Evolutionary conservation across 441 rosid species (phyloP).

Genomic region (Pelargonium citronellum): DNA sequence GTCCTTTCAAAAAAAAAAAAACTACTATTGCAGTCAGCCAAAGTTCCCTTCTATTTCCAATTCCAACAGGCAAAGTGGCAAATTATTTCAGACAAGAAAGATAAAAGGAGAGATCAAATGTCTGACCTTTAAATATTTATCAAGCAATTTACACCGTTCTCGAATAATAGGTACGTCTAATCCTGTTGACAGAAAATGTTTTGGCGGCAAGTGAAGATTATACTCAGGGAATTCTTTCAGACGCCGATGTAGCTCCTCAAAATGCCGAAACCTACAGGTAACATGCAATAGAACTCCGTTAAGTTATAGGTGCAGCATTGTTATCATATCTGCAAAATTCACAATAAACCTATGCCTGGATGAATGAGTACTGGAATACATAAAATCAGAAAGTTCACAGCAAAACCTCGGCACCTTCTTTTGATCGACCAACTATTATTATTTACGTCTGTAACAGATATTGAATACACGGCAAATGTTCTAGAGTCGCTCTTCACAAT

Average conservation of each 20-base stretch:
- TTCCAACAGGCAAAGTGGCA: not conserved
- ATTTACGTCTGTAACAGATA: slow-evolving; percentile 82
- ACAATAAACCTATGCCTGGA: slow-evolving; percentile 2
- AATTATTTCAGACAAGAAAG: slow-evolving; percentile 1
- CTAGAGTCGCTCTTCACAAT: slow-evolving; percentile 85
- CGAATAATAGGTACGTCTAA: slow-evolving; percentile 73
- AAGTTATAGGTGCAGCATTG: not conserved
- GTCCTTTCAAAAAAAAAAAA: too few species aligned
- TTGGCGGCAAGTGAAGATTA: slow-evolving; percentile 93
- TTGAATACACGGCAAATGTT: slow-evolving; percentile 88
- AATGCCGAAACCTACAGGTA: slow-evolving; percentile 80
- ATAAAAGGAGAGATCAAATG: slow-evolving; percentile 20
- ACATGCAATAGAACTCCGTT: slow-evolving; percentile 19
- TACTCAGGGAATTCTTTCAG: slow-evolving; percentile 88
- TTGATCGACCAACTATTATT: slow-evolving; percentile 94
- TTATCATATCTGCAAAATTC: slow-evolving; percentile 15
- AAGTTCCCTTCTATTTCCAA: slow-evolving; percentile 7
- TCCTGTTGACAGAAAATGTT: slow-evolving; percentile 94
- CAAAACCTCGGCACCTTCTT: slow-evolving; percentile 62
- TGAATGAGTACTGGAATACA: slow-evolving; percentile 10
- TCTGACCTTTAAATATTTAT: slow-evolving; percentile 79
- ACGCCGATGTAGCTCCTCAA: slow-evolving; percentile 97
- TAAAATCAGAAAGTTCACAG: slow-evolving; percentile 24
- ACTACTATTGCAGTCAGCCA: not conserved
- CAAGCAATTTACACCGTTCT: slow-evolving; percentile 89